These are phyloP conservation scores for Neurospora sp. DNA, from an alignment of 495 filamentous ascomycete genomes.

Conservation along the genomic window DNA sequence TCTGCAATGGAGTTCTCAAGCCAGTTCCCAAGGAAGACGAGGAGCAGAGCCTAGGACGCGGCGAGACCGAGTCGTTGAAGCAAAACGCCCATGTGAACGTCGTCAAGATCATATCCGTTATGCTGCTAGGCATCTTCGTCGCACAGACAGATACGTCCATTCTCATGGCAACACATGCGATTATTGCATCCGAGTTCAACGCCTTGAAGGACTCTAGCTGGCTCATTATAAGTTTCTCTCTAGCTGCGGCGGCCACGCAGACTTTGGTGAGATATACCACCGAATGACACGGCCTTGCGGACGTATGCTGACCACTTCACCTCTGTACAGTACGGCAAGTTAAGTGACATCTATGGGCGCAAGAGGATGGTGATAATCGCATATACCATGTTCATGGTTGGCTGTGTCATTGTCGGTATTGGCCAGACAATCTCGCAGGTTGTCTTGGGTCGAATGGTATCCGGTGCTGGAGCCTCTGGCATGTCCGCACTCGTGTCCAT, in stretches of 20 bases:
- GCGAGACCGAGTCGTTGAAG: background rate
- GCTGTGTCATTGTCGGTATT: conserved; percentile 36
- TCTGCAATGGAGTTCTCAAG: background rate
- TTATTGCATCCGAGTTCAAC: conserved; percentile 59
- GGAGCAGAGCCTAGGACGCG: conserved; percentile 6
- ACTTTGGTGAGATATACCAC: conserved; percentile 32
- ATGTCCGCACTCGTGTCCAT: conserved; percentile 47
- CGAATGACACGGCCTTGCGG: no score
- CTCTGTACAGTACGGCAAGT: conserved; percentile 35
- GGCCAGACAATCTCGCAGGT: conserved; percentile 43
- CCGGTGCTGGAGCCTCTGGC: conserved; percentile 50
- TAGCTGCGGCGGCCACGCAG: conserved; percentile 52
- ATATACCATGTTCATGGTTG: conserved; percentile 34
- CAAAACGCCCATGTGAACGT: conserved; percentile 1
- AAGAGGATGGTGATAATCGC: conserved; percentile 30
- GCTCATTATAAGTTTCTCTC: conserved; percentile 55
- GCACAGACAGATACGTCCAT: conserved; percentile 53
- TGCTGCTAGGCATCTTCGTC: conserved; percentile 52
- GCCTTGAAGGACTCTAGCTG: conserved; percentile 49
- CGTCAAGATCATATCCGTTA: conserved; percentile 16
- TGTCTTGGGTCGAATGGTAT: conserved; percentile 47
- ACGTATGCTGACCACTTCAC: background rate
- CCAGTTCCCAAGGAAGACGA: conserved; percentile 3
- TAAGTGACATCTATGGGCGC: conserved; percentile 42
- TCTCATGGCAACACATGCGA: conserved; percentile 50